A percentile compares a stretch with the other conserved stretches of the same genome.
Conservation (phyloP, 495 filamentous ascomycete species). For the Aspergillus campestris region DNA sequence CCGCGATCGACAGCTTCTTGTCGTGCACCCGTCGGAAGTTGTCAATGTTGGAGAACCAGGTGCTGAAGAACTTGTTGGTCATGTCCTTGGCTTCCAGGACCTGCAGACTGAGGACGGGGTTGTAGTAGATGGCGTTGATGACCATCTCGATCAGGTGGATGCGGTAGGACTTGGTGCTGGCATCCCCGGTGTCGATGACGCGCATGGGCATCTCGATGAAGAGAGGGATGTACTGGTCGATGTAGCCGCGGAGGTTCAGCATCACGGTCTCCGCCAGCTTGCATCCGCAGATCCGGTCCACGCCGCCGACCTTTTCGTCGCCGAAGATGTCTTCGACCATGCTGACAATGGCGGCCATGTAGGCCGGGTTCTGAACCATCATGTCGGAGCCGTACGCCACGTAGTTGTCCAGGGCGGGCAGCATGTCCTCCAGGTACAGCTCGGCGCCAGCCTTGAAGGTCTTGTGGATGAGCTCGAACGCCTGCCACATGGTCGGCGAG, state of each 20-base stretch:
- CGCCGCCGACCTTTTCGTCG: constrained; percentile 84
- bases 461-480: constrained; percentile 90
- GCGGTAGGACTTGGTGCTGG: constrained; percentile 75
- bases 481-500: constrained; percentile 94
- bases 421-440: constrained; percentile 97
- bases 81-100: constrained; percentile 81
- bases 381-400: constrained; percentile 79
- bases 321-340: constrained; percentile 72
- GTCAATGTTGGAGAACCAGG: constrained; percentile 96
- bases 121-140: constrained; percentile 97
- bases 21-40: constrained; percentile 91
- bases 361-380: constrained; percentile 73
- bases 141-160: constrained; percentile 99
- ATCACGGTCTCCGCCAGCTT: constrained; percentile 96
- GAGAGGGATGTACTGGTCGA: constrained; percentile 76
- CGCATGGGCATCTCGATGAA: constrained; percentile 87
- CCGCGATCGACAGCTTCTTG: constrained; percentile 94
- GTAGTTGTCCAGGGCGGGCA: constrained; percentile 94
- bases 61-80: constrained; percentile 99
- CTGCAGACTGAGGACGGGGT: constrained; percentile 71
- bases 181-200: constrained; percentile 60
- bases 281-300: constrained; percentile 97
- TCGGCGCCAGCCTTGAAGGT: constrained; percentile 97
- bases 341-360: constrained; percentile 75
- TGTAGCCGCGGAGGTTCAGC: constrained; percentile 85